Base-by-base conservation (phyloP, 768 basidiomycete species). In the Mrakia blollopis region DNA sequence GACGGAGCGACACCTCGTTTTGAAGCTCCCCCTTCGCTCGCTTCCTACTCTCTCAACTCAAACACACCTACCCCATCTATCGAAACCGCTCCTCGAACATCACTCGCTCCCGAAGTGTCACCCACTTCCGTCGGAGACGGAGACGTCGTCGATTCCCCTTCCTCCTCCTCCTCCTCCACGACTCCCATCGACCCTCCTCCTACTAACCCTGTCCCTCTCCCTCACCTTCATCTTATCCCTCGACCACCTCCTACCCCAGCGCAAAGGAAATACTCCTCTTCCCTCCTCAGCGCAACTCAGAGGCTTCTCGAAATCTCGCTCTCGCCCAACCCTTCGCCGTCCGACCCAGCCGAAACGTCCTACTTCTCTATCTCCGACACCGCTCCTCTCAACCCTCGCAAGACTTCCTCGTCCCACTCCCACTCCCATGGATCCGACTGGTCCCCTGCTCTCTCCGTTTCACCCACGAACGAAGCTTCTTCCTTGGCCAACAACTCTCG, bases 211-310 rank as follows among this genome's bases (percentile, higher is more conserved):
- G 44, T 39, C 65, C 65, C 65, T 37, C 65, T 68, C 18, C 65
- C 65, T 14, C 39, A 44, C 25, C 65, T 68, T 16, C 65, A 68
- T n/a, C 65, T 68, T 23, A 68, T 68, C 25, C 65, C 65, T 39
- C 65, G 65, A 0, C 65, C 65, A 39, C 65, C 65, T 13, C 65
- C 65, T 13, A 68, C 65, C 1, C 65, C 37, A 4, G 65, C 65
- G 0, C 35, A 39, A 21, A 35, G 65, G 7, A 68, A 68, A 39
- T 68, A 68, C 65, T 68, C 65, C 1, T 68, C 65, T 8, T 35
- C 35, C 65, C 37, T 68, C 11, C 65, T 68, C 65, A 23, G 21
- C 1, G 35, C 65, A 18, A 68, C 65, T 23, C 65, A 39, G 4
- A 18, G 35, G 3, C 35, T 68, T 21, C 35, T 68, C 37, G 35